phyloP scores from a whole-genome alignment of 805 yeast genomes.

The Yarrowia bubula region DNA sequence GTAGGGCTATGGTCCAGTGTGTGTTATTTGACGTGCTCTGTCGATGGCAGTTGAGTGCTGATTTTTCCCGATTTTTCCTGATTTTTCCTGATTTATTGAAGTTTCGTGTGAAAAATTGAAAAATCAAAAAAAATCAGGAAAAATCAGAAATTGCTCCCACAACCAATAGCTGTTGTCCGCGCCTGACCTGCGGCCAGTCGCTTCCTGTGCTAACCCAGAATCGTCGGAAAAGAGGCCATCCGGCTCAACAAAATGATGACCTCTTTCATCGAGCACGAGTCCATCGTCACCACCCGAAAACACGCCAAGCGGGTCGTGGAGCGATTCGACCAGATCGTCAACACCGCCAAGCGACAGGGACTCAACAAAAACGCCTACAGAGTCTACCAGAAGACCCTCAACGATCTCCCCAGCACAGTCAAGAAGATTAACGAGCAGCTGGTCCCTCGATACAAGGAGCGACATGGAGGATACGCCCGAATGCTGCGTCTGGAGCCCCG shows the following conservation, averaged over 20 bases:
- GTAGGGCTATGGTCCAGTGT: too few species aligned
- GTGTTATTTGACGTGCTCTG: too few species aligned
- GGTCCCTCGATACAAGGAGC: constrained; percentile 56
- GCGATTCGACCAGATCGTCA: constrained; percentile 61
- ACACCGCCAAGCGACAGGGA: constrained; percentile 50
- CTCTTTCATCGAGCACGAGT: constrained; percentile 66
- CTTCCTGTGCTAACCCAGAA: neutral
- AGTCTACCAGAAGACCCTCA: constrained; percentile 43
- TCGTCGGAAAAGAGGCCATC: constrained; percentile 22
- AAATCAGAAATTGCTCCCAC: too few species aligned
- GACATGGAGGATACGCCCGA: constrained; percentile 84
- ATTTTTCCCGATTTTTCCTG: too few species aligned
- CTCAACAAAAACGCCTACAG: constrained; percentile 30
- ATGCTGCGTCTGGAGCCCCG: constrained; percentile 81
- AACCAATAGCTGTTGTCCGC: neutral
- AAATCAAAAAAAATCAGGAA: too few species aligned
- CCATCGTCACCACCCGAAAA: constrained; percentile 68
- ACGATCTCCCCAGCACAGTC: constrained; percentile 50
- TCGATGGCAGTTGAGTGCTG: too few species aligned
- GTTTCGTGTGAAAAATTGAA: too few species aligned
- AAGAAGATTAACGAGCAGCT: constrained; percentile 69
- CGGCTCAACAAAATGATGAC: constrained; percentile 55
- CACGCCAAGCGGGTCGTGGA: constrained; percentile 70
- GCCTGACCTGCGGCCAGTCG: neutral
- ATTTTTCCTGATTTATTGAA: too few species aligned